A percentile compares a stretch with the other conserved stretches of the same genome.
phyloP scores from a whole-genome alignment of 257 asterid genomes.

The Solanum corneliomulleri region DNA sequence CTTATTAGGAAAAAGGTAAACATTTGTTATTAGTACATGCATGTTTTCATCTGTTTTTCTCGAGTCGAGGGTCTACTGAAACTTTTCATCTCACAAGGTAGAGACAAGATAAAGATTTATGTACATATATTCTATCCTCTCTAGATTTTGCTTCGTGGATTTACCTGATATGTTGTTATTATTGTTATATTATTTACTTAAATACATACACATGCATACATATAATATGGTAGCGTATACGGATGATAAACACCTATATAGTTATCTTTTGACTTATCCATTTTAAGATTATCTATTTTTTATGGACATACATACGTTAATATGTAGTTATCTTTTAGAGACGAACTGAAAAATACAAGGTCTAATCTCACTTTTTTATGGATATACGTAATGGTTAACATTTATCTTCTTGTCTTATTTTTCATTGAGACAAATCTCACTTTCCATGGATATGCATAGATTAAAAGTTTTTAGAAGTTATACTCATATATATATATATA shows the following conservation, averaged over 20 bases:
- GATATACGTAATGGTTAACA: neutral
- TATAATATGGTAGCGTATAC: neutral
- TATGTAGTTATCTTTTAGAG: neutral
- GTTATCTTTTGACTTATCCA: neutral
- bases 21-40: neutral
- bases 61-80: neutral
- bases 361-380: neutral
- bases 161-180: neutral
- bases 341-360: neutral
- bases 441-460: neutral
- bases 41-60: too few relatives aligned
- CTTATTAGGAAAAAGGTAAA: slow-evolving; percentile 62
- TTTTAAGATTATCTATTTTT: neutral
- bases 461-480: neutral
- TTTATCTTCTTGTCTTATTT: neutral
- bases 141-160: neutral
- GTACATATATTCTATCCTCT: neutral
- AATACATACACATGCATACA: too few relatives aligned
- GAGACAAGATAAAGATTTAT: too few relatives aligned
- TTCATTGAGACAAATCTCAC: neutral
- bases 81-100: neutral
- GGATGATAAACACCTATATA: neutral
- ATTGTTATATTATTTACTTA: neutral
- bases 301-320: neutral
- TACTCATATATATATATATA: neutral